Evolutionary conservation across 352 stramenopile species (phyloP).

Genomic region (Phytopythium mirpurense): DNA sequence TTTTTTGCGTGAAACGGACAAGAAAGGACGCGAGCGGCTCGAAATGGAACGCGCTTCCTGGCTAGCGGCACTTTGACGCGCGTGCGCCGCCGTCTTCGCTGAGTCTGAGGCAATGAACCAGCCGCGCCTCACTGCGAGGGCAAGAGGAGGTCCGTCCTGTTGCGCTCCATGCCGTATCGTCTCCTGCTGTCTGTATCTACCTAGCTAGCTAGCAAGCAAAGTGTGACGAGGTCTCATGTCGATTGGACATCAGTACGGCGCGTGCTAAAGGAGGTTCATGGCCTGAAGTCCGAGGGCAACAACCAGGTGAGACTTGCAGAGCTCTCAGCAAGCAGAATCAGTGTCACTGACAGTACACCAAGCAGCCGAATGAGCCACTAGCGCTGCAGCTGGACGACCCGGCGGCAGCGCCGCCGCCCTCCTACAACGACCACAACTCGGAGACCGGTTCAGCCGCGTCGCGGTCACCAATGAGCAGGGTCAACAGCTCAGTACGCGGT

Average conservation of each 20-base stretch:
- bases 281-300: constrained; percentile 11
- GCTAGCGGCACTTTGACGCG: background rate
- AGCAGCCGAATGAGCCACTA: constrained; percentile 7
- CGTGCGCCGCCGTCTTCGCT: no score
- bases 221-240: background rate
- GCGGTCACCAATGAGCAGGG: constrained; percentile 17
- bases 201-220: no score
- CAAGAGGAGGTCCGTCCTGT: constrained; percentile 1
- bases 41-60: background rate
- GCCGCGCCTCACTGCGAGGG: background rate
- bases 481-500: constrained; percentile 8
- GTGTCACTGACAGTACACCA: background rate
- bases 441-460: constrained; percentile 22
- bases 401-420: constrained; percentile 20
- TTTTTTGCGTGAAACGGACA: background rate
- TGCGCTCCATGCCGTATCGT: background rate
- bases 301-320: constrained; percentile 17
- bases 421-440: constrained; percentile 23
- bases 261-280: background rate
- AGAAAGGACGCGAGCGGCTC: background rate
- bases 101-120: constrained; percentile 2
- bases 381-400: constrained; percentile 46
- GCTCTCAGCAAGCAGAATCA: no score
- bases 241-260: background rate
- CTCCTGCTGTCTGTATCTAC: background rate